Percentiles rank a stretch among this genome's conserved stretches.
These are phyloP conservation scores for Brassica nigra DNA, from an alignment of 345 rosid genomes.

Conservation along the genomic window DNA sequence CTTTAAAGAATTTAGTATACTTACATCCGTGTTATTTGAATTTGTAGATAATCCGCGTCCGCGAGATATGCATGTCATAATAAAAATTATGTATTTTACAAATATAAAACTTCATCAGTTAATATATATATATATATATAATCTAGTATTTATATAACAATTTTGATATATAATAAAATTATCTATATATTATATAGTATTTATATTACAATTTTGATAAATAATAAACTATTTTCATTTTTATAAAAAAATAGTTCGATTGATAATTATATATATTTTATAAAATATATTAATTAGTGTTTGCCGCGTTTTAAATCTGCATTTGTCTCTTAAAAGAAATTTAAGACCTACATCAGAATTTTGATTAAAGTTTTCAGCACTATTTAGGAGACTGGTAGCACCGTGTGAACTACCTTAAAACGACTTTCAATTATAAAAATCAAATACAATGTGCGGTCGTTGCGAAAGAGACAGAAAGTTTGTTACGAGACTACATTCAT, in stretches of 20 bases:
- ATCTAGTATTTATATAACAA: too few species aligned
- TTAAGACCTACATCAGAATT: background rate
- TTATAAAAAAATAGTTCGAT: too few species aligned
- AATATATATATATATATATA: too few species aligned
- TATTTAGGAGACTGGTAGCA: background rate
- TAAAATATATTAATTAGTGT: background rate
- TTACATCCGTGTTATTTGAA: background rate
- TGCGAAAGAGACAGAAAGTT: constrained; percentile 15
- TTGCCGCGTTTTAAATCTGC: background rate
- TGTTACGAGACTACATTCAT: constrained; percentile 8
- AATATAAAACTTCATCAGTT: too few species aligned
- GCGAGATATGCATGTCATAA: background rate
- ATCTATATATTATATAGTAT: too few species aligned
- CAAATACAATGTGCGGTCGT: constrained; percentile 1
- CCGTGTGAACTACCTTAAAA: constrained; percentile 32
- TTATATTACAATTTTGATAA: too few species aligned
- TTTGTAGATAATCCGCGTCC: background rate
- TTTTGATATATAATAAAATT: too few species aligned
- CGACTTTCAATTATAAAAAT: background rate
- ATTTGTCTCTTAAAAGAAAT: background rate
- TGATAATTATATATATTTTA: too few species aligned
- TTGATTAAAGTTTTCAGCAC: background rate
- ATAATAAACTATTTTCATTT: too few species aligned
- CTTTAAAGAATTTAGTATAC: background rate
- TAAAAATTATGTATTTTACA: too few species aligned